A percentile compares a stretch with the other conserved stretches of the same genome.
Evolutionary conservation across 2,329 filamentous ascomycete genomes (phyloP).

Genomic region (Talaromyces albobiverticillius): DNA sequence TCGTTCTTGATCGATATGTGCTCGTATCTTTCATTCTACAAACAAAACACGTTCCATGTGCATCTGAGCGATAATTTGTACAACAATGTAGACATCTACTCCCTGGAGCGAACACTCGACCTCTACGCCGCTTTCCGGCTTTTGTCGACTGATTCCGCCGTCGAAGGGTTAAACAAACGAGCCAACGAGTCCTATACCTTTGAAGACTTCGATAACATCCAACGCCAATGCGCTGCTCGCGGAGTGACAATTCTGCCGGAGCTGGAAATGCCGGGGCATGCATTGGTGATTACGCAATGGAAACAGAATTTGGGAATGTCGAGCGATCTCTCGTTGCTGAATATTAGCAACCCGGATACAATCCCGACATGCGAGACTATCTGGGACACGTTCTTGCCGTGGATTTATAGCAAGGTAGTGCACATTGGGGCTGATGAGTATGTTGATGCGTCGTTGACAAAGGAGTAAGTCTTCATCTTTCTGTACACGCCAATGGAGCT

Average conservation of each 20-base stretch:
- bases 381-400: conserved; percentile 53
- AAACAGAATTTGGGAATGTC: conserved; percentile 50
- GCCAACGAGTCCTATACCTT: conserved; percentile 54
- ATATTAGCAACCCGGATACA: conserved; percentile 52
- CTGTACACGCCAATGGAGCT: background rate
- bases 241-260: conserved; percentile 58
- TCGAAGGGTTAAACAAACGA: conserved; percentile 50
- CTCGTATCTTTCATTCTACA: conserved; percentile 57
- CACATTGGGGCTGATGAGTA: conserved; percentile 60
- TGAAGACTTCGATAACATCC: conserved; percentile 49
- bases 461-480: conserved; percentile 7
- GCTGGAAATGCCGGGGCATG: conserved; percentile 57
- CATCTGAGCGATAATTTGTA: conserved; percentile 56
- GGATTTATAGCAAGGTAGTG: conserved; percentile 56
- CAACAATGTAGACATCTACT: conserved; percentile 45
- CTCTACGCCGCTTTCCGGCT: conserved; percentile 55
- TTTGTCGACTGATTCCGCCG: conserved; percentile 45
- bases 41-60: conserved; percentile 56
- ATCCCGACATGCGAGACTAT: conserved; percentile 51
- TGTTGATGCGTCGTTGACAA: conserved; percentile 20
- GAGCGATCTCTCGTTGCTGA: conserved; percentile 49
- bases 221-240: conserved; percentile 48
- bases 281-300: conserved; percentile 55
- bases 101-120: conserved; percentile 41
- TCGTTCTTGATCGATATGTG: conserved; percentile 55